Evolutionary conservation across 306 rosid genomes (phyloP), one percentile per base, ranked within the genome.

Genomic region (Mimosa bimucronata): DNA sequence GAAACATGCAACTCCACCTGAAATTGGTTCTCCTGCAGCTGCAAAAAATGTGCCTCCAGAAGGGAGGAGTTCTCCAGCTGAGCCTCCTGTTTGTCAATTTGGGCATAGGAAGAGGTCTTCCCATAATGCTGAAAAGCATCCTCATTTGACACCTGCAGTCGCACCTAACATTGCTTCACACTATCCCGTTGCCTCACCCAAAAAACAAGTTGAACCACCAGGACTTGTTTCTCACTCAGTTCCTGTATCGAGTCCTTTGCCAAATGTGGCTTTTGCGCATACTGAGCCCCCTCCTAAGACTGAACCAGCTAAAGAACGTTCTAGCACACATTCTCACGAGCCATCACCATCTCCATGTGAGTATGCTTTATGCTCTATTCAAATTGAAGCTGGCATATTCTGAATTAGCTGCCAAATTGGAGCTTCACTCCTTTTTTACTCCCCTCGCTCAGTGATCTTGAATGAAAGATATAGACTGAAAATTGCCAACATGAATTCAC

Each of bases 191-290:
- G 71, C 88, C 42, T 80, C 91, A 3, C 97, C 94, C 21, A 88
- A 73, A 76, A 82, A 53, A 31, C 85, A 79, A 29, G 82, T 77
- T 61, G 87, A 79, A 75, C 87, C 86, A 23, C 88, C 92, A 0
- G 72, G 85, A 18, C 90, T 81, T 23, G 61, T 45, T 40, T 82
- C 86, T 78, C 83, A 80, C 86, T 66, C 89, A 38, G 83, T 78
- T 69, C 92, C 94, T 28, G 90, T 87, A 29, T 87, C 86, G 71
- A 85, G 92, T 86, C 97, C 98, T 66, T 85, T 88, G 80, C 96
- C 94, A 61, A 88, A 82, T 79, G 97, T 92, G 25, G 88, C 91
- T 82, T 88, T 89, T 80, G 85, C 91, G 73, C 97, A 89, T 86
- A 88, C 73, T 82, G 92, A 82, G 80, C 92, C 98, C 41, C 94